A percentile compares a stretch with the other conserved stretches of the same genome.
phyloP scores from a whole-genome alignment of 768 basidiomycete species.

The Tulasnella sp. region DNA sequence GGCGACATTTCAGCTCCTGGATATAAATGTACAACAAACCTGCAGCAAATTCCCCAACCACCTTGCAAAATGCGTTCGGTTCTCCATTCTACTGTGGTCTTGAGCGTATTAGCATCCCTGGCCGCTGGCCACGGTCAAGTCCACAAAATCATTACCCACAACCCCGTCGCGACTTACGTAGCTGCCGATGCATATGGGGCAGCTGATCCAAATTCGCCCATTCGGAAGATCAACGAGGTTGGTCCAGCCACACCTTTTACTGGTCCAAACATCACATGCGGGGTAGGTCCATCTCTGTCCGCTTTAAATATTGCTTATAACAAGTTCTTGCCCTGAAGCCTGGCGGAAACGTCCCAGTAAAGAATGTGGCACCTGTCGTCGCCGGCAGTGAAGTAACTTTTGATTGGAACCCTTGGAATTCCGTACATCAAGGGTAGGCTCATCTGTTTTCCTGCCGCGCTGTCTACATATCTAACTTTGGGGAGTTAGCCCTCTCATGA shows the following conservation, averaged over 20 bases:
- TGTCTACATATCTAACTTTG: neutral
- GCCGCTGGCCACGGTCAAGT: constrained; percentile 34
- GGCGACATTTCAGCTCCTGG: neutral
- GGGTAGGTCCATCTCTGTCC: neutral
- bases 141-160: constrained; percentile 32
- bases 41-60: neutral
- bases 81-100: neutral
- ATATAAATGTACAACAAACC: neutral
- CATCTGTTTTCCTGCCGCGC: neutral
- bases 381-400: constrained; percentile 35
- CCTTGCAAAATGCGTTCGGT: neutral
- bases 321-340: neutral
- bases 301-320: neutral
- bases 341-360: constrained; percentile 34
- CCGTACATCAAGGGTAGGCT: constrained; percentile 25
- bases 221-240: constrained; percentile 33
- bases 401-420: constrained; percentile 35
- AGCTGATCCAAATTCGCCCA: constrained; percentile 33
- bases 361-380: constrained; percentile 25
- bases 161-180: constrained; percentile 22
- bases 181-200: constrained; percentile 34
- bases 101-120: neutral
- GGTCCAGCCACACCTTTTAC: constrained; percentile 34
- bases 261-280: constrained; percentile 32
- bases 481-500: constrained; percentile 29